Base-by-base conservation (phyloP, 1,139 yeast species). In the Pichia sp. region DNA sequence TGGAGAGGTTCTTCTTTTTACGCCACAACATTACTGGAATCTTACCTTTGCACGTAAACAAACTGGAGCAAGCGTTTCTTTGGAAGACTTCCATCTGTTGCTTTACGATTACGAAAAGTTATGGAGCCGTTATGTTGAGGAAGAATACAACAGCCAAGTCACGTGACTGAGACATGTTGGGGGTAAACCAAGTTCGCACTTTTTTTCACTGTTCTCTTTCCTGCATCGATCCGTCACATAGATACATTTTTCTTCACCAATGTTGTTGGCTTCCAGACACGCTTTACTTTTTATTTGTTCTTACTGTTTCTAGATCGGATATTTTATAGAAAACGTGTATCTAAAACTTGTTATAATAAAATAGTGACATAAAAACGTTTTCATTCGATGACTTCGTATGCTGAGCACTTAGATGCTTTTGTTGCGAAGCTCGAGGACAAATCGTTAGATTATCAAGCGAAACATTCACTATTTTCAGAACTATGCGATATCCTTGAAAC, bases 401-500 rank as follows among this genome's bases (percentile, higher is more conserved):
- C 66, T 42, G 72, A 69, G 48, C 84, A 79, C 63, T 70, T 82
- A 49, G 87, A 82, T 65, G 74, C 80, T 47, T 82, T 82, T 65
- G 85, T 80, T 56, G 68, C 81, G 47, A 74, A 85, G 57, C 76
- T 84, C 51, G 74, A 76, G 47, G 85, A 80, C 56, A 72, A 74
- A 56, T 66, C 62, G 9, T 47, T 62, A 57, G 95, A 86, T 67
- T 75, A 75, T 60, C 77, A 78, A 56, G 72, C 80, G 6, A 81
- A 83, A 56, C 83, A 85, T 58, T 74, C 88, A 2, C 78, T 83
- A 18, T 78, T 89, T 40, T 81, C 90, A 16, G 98, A 93, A 67
- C 72, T 91, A 47, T 79, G 95, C 58, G 98, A 91, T 67, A 80
- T 88, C 67, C 77, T 90, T 47, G 98, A 91, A 64, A 78, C 88